Conservation (phyloP, 306 rosid species). For the Medicago ruthenica region DNA sequence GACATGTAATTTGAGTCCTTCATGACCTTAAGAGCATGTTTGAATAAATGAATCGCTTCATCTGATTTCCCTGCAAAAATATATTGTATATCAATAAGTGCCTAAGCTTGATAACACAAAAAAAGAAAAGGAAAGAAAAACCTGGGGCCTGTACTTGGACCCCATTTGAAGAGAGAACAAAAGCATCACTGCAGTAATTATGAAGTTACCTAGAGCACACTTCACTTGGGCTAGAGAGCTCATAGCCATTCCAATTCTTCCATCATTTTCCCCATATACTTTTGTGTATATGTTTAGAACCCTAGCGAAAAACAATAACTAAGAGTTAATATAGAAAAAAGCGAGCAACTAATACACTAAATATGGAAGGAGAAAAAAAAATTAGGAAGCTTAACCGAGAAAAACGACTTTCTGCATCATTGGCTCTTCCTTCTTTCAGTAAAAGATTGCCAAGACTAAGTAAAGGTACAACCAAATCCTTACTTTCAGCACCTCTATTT, state of each 20-base stretch:
- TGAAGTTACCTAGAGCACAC: constrained; percentile 76
- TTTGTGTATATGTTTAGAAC: constrained; percentile 65
- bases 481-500: constrained; percentile 69
- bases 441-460: constrained; percentile 79
- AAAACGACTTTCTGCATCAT: constrained; percentile 80
- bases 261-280: constrained; percentile 78
- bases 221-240: constrained; percentile 80
- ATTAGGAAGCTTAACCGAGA: constrained; percentile 58
- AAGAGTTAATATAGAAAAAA: constrained; percentile 38
- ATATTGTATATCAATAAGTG: constrained; percentile 21
- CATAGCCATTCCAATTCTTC: constrained; percentile 92
- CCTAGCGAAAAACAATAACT: constrained; percentile 49
- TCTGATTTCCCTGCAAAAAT: constrained; percentile 67
- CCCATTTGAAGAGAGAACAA: constrained; percentile 5
- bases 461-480: constrained; percentile 81
- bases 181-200: not conserved
- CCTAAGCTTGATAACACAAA: not conserved
- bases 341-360: constrained; percentile 14
- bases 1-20: constrained; percentile 75
- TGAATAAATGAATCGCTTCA: constrained; percentile 76
- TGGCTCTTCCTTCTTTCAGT: constrained; percentile 74
- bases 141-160: not conserved
- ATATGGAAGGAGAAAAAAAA: constrained; percentile 22
- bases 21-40: constrained; percentile 71
- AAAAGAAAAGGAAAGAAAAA: constrained; percentile 1